Conservation (phyloP, 108 stramenopile species). For the Chaetoceros tenuissimus region DNA sequence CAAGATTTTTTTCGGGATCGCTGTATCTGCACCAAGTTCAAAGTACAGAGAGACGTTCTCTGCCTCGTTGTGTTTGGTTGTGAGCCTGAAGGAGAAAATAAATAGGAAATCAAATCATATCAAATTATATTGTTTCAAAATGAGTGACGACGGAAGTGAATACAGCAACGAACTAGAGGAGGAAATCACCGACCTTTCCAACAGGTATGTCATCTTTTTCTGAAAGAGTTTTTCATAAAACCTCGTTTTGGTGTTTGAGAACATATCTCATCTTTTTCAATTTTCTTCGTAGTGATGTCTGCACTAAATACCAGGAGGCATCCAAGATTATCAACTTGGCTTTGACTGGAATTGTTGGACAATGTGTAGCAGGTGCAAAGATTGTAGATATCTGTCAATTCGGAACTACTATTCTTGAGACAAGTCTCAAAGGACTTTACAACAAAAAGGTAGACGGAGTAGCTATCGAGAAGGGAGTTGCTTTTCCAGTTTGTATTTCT, state of each 20-base stretch:
- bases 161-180: conserved; percentile 27
- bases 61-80: too few species aligned
- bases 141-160: conserved; percentile 29
- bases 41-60: too few species aligned
- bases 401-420: conserved; percentile 68
- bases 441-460: conserved; percentile 84
- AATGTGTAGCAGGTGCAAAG: conserved; percentile 87
- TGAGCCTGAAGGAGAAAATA: too few species aligned
- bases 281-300: conserved; percentile 67
- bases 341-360: conserved; percentile 73
- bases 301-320: conserved; percentile 99
- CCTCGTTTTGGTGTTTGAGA: not conserved
- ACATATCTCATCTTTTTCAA: not conserved
- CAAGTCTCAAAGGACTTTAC: conserved; percentile 59
- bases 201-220: conserved; percentile 37
- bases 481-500: conserved; percentile 98
- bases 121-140: not conserved
- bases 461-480: conserved; percentile 88
- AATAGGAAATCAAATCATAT: too few species aligned
- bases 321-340: conserved; percentile 95
- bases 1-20: too few species aligned
- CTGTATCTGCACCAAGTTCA: too few species aligned
- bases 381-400: conserved; percentile 90
- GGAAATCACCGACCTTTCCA: conserved; percentile 72
- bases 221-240: conserved; percentile 2